Evolutionary conservation across 495 filamentous ascomycete species (phyloP).

Genomic region (Achaetomiella virescens): DNA sequence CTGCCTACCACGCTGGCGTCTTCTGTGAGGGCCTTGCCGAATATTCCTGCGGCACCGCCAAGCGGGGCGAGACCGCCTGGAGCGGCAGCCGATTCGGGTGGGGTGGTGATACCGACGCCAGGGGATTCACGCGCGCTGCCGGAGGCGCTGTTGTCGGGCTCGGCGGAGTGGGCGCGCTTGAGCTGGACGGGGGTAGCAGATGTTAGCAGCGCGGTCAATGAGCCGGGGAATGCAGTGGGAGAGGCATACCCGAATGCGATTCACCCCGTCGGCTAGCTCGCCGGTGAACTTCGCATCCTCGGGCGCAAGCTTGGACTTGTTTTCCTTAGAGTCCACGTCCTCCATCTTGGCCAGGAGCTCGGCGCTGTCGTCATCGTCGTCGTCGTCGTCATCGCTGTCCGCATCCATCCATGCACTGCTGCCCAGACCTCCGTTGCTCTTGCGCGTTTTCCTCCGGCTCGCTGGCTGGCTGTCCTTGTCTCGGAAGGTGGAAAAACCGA

Average conservation of each 20-base stretch:
- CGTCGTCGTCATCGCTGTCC: slow-evolving; percentile 62
- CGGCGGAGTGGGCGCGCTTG: slow-evolving; percentile 89
- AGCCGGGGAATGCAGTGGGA: neutral
- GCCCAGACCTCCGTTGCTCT: slow-evolving; percentile 42
- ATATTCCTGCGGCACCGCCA: slow-evolving; percentile 29
- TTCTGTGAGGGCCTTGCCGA: slow-evolving; percentile 27
- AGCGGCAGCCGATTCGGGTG: slow-evolving; percentile 31
- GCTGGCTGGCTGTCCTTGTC: slow-evolving; percentile 52
- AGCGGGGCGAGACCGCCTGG: slow-evolving; percentile 12
- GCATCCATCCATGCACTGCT: slow-evolving; percentile 40
- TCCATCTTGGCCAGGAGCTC: slow-evolving; percentile 59
- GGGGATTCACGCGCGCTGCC: slow-evolving; percentile 35
- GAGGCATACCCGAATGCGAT: slow-evolving; percentile 78
- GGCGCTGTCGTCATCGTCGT: slow-evolving; percentile 69
- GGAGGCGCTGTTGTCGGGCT: slow-evolving; percentile 51
- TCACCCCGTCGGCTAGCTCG: slow-evolving; percentile 83
- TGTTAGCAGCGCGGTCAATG: slow-evolving; percentile 13
- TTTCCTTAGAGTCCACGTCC: slow-evolving; percentile 67
- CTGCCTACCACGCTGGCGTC: slow-evolving; percentile 58
- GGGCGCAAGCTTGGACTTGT: slow-evolving; percentile 49
- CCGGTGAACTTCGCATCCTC: slow-evolving; percentile 81
- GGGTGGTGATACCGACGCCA: slow-evolving; percentile 30
- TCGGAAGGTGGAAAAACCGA: slow-evolving; percentile 86
- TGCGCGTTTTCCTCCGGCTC: slow-evolving; percentile 50
- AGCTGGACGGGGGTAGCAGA: slow-evolving; percentile 50